Percentiles rank a stretch among this genome's conserved stretches.
These are phyloP conservation scores for Penicillium salamii DNA, from an alignment of 495 filamentous ascomycete genomes.

Conservation along the genomic window DNA sequence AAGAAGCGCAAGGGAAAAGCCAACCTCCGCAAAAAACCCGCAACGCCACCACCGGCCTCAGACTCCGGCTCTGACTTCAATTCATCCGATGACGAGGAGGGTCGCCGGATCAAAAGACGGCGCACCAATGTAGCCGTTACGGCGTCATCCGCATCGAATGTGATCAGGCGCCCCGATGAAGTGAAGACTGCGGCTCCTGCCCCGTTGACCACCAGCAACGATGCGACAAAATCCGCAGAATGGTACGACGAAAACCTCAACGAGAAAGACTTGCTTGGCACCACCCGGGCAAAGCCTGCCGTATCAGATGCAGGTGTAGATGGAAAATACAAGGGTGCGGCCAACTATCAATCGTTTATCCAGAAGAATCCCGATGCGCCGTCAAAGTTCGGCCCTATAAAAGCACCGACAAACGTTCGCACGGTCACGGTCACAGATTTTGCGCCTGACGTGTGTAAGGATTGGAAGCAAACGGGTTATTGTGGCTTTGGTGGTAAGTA, in stretches of 20 bases:
- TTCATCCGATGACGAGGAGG: conserved; percentile 75
- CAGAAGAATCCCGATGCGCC: conserved; percentile 81
- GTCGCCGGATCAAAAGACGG: conserved; percentile 70
- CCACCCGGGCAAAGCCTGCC: conserved; percentile 39
- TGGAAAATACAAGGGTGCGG: conserved; percentile 74
- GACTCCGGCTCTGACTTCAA: conserved; percentile 61
- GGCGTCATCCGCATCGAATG: conserved; percentile 48
- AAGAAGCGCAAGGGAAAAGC: conserved; percentile 86
- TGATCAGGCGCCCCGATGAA: conserved; percentile 42
- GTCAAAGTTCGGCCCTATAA: conserved; percentile 74
- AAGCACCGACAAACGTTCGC: conserved; percentile 85
- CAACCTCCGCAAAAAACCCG: conserved; percentile 77
- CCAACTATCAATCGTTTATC: conserved; percentile 71
- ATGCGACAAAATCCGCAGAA: conserved; percentile 89
- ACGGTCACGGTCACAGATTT: conserved; percentile 90
- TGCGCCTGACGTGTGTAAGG: conserved; percentile 93
- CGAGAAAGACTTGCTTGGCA: conserved; percentile 62
- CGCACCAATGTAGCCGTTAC: conserved; percentile 64
- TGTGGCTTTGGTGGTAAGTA: conserved; percentile 58
- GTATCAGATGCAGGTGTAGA: conserved; percentile 36
- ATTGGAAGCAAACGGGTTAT: conserved; percentile 82
- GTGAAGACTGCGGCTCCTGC: conserved; percentile 51
- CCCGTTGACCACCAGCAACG: conserved; percentile 65
- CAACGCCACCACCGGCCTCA: conserved; percentile 69
- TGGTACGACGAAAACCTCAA: conserved; percentile 74